Evolutionary conservation across 139 green algal species (phyloP), one percentile per base, ranked within the genome.

Genomic region (Micromonas pusilla): DNA sequence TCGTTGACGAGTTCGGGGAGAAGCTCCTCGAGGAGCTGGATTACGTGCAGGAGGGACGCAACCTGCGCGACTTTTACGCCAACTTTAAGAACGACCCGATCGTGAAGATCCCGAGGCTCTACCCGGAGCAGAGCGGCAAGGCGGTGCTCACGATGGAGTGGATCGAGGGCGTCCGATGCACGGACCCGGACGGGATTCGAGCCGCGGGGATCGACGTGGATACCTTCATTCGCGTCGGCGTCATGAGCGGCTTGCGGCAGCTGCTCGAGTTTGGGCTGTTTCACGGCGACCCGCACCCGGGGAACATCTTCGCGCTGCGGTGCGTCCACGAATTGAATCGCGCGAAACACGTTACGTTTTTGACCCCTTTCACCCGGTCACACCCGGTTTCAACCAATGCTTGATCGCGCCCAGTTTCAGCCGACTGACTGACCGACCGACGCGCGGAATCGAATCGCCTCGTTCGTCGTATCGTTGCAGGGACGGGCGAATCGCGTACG

Each of bases 21-120:
- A 99, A 99, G 86, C 85, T 99, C 53, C 86, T 99, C 76, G 95
- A 99, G 86, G 95, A 98, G 88, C 87, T 98, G 82, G 95, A 99
- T 84, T 98, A 99, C 82, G 78, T 84, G 78, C 91, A 97, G 76
- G 94, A 99, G 84, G 91, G 92, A 6, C 85, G 90, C 57, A 99
- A 99, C 89, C 95, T 98, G 37, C 76, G 88, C 82, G 94, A 97
- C 80, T 98, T 98, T 79, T 86, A 88, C 80, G 54, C 83, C 67
- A 98, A 98, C 87, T 98, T 97, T 75, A 74, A 83, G 60, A 81
- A 86, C 23, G 95, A 99, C 88, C 83, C 89, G 31, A 92, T 83
- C 21, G 96, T 99, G 25, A 99, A 99, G 86, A 99, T 99, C 72
- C 95, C 95, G 30, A 96, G 89, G 90, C 90, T 94, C 79, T 88